A percentile compares a stretch with the other conserved stretches of the same genome.
phyloP scores from a whole-genome alignment of 2,329 filamentous ascomycete genomes.

The Neofusicoccum parvum region DNA sequence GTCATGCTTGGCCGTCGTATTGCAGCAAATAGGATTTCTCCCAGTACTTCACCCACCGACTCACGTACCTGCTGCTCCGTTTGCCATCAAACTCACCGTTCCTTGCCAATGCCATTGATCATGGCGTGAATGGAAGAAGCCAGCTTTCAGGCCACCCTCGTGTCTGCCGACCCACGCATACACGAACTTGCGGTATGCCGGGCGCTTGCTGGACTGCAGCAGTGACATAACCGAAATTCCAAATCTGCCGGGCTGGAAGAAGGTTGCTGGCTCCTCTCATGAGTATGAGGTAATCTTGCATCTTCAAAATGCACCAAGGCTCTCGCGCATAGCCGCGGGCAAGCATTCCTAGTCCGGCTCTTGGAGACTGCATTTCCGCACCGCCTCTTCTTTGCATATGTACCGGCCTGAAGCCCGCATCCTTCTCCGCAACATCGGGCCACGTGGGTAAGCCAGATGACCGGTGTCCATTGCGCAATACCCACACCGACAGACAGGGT shows the following conservation, averaged over 20 bases:
- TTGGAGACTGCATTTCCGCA: not conserved
- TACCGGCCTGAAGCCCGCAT: not conserved
- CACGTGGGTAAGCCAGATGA: slow-evolving; percentile 12
- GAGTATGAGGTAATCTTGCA: not conserved
- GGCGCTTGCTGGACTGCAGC: too few relatives aligned
- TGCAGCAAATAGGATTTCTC: too few relatives aligned
- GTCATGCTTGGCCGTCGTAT: too few relatives aligned
- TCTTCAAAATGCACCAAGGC: not conserved
- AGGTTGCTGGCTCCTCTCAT: not conserved
- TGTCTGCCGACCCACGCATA: too few relatives aligned
- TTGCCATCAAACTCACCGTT: too few relatives aligned
- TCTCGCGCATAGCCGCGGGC: not conserved
- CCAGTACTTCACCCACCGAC: too few relatives aligned
- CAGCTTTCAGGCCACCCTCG: too few relatives aligned
- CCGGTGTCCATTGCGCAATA: not conserved
- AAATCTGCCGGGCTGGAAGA: not conserved
- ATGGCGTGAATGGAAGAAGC: too few relatives aligned
- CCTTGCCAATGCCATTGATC: too few relatives aligned
- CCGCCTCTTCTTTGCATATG: not conserved
- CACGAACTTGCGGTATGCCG: too few relatives aligned
- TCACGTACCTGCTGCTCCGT: too few relatives aligned
- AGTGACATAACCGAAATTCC: too few relatives aligned
- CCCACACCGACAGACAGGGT: not conserved
- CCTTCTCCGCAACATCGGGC: not conserved
- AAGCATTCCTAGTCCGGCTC: not conserved